Conservation (phyloP, 169 alveolate genomes). For the Eimeria mitis region DNA sequence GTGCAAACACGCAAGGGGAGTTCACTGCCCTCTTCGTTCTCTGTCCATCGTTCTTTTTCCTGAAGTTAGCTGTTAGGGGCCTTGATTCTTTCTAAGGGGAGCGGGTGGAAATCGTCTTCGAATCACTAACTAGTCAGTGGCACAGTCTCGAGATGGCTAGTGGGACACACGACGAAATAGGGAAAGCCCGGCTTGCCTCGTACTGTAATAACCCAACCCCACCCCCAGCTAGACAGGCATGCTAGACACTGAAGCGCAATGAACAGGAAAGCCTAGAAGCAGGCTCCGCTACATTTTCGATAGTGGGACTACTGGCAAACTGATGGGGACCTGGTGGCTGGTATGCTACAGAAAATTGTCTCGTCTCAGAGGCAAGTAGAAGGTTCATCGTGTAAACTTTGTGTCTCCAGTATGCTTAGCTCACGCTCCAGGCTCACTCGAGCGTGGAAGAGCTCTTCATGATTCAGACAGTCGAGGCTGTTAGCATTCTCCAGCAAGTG, state of each 20-base stretch:
- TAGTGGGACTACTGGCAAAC: neutral
- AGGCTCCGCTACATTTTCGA: neutral
- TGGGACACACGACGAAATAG: neutral
- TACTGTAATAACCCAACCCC: neutral
- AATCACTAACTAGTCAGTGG: neutral
- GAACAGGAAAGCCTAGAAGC: neutral
- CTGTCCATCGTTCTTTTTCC: neutral
- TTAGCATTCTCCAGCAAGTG: slow-evolving; percentile 28
- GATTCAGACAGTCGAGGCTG: slow-evolving; percentile 21
- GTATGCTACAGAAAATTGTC: neutral
- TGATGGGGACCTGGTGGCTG: neutral
- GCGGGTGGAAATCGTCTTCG: neutral
- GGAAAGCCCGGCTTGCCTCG: neutral
- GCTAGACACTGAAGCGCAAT: no score
- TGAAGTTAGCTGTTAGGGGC: neutral
- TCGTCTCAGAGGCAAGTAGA: neutral
- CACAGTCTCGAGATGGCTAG: neutral
- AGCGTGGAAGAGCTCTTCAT: slow-evolving; percentile 15
- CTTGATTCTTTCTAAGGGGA: neutral
- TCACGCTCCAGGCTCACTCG: slow-evolving; percentile 12
- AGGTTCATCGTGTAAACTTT: neutral
- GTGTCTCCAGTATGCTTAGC: neutral
- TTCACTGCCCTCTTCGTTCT: neutral
- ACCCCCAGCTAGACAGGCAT: neutral
- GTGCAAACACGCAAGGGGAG: neutral